phyloP scores from a whole-genome alignment of 73 alveolate genomes.

The Paramecium sexaurelia region DNA sequence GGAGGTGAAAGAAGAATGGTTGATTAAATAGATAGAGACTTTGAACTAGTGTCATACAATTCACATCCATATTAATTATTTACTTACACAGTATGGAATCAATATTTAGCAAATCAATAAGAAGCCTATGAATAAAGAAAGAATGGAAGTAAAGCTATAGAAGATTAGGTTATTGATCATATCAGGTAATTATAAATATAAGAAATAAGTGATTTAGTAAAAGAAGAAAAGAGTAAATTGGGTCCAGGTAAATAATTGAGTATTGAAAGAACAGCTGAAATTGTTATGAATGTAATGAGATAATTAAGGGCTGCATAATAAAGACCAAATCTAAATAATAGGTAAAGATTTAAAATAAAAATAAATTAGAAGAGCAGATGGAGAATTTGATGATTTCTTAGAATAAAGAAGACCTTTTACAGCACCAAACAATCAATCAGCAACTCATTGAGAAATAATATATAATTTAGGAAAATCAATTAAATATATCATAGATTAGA shows the following conservation, averaged over 20 bases:
- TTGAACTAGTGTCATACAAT: conserved; percentile 65
- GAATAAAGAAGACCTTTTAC: conserved; percentile 66
- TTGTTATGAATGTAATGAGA: conserved; percentile 64
- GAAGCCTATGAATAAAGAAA: conserved; percentile 66
- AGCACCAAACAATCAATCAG: conserved; percentile 59
- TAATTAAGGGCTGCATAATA: conserved; percentile 54
- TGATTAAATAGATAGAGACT: conserved; percentile 69
- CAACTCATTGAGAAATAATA: conserved; percentile 61
- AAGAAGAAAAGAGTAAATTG: conserved; percentile 60
- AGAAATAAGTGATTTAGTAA: conserved; percentile 38
- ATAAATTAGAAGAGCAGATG: conserved; percentile 53
- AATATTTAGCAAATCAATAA: conserved; percentile 54
- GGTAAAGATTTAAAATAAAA: not conserved
- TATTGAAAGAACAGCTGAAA: conserved; percentile 63
- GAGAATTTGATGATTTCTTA: conserved; percentile 67
- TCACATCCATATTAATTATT: conserved; percentile 65
- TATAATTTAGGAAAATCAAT: not conserved
- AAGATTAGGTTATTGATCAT: conserved; percentile 60
- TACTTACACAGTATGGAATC: conserved; percentile 59
- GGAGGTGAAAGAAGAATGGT: conserved; percentile 73
- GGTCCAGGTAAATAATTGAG: conserved; percentile 55
- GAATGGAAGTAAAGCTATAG: conserved; percentile 60
- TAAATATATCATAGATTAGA: not conserved
- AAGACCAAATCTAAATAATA: conserved; percentile 50
- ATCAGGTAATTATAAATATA: conserved; percentile 19